Evolutionary conservation across 352 stramenopile species (phyloP).

Genomic region (Thraustochytrium sp.): DNA sequence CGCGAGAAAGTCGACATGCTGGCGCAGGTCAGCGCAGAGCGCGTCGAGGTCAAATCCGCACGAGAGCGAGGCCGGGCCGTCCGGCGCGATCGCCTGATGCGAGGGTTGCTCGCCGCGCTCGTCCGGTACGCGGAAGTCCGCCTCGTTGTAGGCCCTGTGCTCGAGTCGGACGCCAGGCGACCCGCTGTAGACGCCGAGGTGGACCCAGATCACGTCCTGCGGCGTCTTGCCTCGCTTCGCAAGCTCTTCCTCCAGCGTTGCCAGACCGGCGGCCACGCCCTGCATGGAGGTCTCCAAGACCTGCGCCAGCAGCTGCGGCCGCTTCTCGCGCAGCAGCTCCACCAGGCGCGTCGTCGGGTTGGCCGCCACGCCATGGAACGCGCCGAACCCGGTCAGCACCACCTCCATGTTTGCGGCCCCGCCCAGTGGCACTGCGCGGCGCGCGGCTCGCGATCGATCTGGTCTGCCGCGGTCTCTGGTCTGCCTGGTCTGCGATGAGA

Average conservation of each 20-base stretch:
- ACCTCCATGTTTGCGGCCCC: background rate
- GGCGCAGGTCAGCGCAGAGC: background rate
- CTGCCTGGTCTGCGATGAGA: too few relatives aligned
- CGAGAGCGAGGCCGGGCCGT: background rate
- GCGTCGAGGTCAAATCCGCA: conserved; percentile 1
- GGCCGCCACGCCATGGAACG: background rate
- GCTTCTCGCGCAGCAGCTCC: background rate
- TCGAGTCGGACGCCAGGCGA: background rate
- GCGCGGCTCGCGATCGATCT: too few relatives aligned
- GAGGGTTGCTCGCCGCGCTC: background rate
- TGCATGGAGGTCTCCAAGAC: conserved; percentile 17
- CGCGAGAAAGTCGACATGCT: background rate
- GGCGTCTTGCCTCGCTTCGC: background rate
- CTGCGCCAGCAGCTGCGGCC: background rate
- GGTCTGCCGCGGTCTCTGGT: too few relatives aligned
- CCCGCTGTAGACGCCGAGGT: background rate
- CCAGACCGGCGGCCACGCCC: background rate
- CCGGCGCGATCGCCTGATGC: background rate
- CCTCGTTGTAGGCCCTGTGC: conserved; percentile 17
- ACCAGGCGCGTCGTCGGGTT: conserved; percentile 21
- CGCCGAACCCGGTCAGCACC: conserved; percentile 22
- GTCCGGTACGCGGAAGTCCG: background rate
- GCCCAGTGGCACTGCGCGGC: too few relatives aligned
- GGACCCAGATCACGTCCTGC: background rate
- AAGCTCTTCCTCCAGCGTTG: background rate